Evolutionary conservation across 495 filamentous ascomycete species (phyloP), one percentile per base, ranked within the genome.

Genomic region (Mytilinidion resinicola): DNA sequence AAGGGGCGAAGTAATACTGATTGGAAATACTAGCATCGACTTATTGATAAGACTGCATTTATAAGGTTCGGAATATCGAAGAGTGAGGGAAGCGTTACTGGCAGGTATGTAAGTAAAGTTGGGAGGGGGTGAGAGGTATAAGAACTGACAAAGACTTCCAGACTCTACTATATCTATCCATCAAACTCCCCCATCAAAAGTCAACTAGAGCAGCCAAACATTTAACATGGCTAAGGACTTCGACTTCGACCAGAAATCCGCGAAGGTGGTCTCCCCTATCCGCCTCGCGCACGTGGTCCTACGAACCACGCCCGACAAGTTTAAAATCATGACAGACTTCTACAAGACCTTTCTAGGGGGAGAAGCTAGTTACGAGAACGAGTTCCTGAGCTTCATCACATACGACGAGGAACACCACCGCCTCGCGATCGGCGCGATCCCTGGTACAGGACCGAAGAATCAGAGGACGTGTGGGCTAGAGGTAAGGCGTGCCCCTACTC

Each of bases 401-500:
- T 78, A 74, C 60, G 76, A 78, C 53, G 67, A 76, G 0, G 76
- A 78, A 57, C 76, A 78, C 55, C 76, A 78, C 60, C 76, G 76
- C 7, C 67, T 78, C 25, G 76, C 74, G 0, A 66, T 78, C 37
- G 38, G 56, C 8, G 9, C 15, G 15, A 25, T 73, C 14, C 70
- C 71, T 0, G 63, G 61, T 0, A 67, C 61, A 3, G 36, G 19
- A 9, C 55, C 63, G 6, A 71, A 68, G 44, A 41, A 52, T 1
- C 47, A 25, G 5, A 54, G 51, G 12, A 60, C 55, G 39, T 64
- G 69, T 0, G 75, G 75, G 0, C 48, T 77, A 9, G 44, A 48
- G 44, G 44, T 48, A 11, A 48, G 44, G 3, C 21, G 44, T 11
- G 19, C 6, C 25, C 25, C 2, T 30, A 2, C 25, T 30, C 25